Conservation (phyloP, 2,329 filamentous ascomycete genomes). For the Cercospora beticola region DNA sequence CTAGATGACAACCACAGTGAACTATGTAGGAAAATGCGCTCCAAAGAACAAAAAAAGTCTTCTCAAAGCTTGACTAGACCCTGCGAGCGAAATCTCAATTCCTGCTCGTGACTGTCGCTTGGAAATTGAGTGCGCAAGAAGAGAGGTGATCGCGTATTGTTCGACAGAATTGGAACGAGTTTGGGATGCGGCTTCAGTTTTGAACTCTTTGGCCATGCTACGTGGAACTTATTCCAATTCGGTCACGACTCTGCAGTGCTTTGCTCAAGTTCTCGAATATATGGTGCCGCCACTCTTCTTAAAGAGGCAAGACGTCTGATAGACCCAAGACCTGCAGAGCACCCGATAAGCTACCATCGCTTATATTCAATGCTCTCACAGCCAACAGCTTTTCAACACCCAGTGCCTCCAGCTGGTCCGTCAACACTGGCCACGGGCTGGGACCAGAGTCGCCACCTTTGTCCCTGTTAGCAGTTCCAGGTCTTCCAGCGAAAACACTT, state of each 20-base stretch:
- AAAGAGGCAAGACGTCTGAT: not conserved
- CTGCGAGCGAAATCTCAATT: too few species aligned
- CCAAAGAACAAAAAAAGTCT: not conserved
- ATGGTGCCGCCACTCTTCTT: too few species aligned
- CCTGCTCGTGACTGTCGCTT: too few species aligned
- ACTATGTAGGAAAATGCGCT: not conserved
- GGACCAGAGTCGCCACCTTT: constrained; percentile 12
- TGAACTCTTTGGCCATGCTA: too few species aligned
- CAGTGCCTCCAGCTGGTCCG: constrained; percentile 18
- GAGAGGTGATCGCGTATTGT: too few species aligned
- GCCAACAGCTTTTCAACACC: constrained; percentile 22
- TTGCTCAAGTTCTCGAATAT: too few species aligned
- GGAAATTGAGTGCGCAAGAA: too few species aligned
- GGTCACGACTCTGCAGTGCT: too few species aligned
- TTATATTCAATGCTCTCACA: constrained; percentile 29
- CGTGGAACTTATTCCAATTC: too few species aligned
- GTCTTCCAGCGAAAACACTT: constrained; percentile 17
- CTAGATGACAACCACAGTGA: not conserved
- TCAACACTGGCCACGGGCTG: constrained; percentile 26
- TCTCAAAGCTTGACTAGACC: too few species aligned
- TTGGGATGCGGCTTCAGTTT: too few species aligned
- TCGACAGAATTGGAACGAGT: too few species aligned
- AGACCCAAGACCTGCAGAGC: constrained; percentile 25
- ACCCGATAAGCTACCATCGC: constrained; percentile 22
- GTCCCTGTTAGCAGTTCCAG: constrained; percentile 5